Base-by-base conservation (phyloP, 2,329 filamentous ascomycete species). In the Colletotrichum tamarilloi region DNA sequence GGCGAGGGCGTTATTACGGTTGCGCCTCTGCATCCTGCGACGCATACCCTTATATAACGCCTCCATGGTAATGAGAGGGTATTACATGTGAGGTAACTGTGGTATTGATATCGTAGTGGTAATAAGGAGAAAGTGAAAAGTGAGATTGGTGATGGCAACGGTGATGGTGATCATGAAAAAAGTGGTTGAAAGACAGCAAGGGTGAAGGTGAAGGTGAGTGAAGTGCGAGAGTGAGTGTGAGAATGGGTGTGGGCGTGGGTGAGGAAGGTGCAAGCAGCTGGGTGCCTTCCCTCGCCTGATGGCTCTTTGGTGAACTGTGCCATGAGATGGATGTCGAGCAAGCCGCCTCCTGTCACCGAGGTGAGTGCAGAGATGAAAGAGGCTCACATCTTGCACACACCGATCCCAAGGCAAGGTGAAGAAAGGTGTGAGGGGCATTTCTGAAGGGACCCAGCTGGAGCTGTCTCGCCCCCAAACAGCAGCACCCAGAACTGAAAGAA, bases 1-100 rank as follows among this genome's bases (percentile, higher is more conserved):
- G n/a, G 26, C 42, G 38, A 73, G 35, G 28, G 70, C 70, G 8
- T 64, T 60, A 22, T 64, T 24, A 26, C 66, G 66, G 22, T 70
- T 73, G 5, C 56, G 66, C 32, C 59, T 67, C 24, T 67, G 66
- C 70, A 73, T 56, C 26, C 70, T n/a, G 14, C 52, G 70, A 32
- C 70, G 70, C 46, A 73, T 73, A 32, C 66, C 55, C 28, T 70
- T 32, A 32, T 73, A 73, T n/a, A 73, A 26, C 7, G 22, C 26
- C 42, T 60, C 66, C 70, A 73, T 60, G 49, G 62, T 24, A 26
- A 3, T 28, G 53, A 56, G 14, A 28, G 22, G 38, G 12, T 53
- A 30, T 30, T 30, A 32, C 38, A 30, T 42, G 14, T 24, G n/a
- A 14, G 26, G 52, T 11, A 2, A 7, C 6, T 53, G 12, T 53